Conservation (phyloP, 2,329 filamentous ascomycete species). For the Penicillium sp. region DNA sequence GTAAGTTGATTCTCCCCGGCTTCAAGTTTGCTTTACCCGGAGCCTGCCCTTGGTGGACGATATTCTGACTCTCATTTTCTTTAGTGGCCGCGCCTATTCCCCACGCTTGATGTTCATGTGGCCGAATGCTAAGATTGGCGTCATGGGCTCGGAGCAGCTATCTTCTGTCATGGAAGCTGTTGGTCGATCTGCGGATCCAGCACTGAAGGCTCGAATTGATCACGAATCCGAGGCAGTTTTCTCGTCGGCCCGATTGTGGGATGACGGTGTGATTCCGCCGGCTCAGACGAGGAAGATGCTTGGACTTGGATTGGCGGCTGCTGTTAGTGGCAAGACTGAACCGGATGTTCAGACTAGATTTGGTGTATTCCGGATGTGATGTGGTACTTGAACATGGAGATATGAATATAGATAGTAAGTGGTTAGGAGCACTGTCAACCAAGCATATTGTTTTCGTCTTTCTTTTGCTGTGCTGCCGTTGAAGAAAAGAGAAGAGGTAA, state of each 20-base stretch:
- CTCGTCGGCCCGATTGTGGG: slow-evolving; percentile 88
- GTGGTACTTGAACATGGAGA: neutral
- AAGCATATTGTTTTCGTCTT: slow-evolving; percentile 6
- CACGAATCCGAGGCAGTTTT: slow-evolving; percentile 86
- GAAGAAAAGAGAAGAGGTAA: neutral
- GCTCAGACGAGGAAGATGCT: slow-evolving; percentile 75
- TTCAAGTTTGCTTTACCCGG: neutral
- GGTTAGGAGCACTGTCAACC: slow-evolving; percentile 11
- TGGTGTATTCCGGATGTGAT: slow-evolving; percentile 81
- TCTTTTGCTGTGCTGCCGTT: neutral
- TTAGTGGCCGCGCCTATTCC: slow-evolving; percentile 83
- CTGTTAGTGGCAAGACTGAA: slow-evolving; percentile 69
- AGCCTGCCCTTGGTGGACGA: neutral
- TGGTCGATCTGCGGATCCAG: slow-evolving; percentile 78
- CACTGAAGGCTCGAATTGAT: slow-evolving; percentile 82
- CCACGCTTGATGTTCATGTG: slow-evolving; percentile 94
- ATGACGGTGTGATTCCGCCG: slow-evolving; percentile 80
- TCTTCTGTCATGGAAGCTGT: slow-evolving; percentile 94
- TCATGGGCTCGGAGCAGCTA: slow-evolving; percentile 95
- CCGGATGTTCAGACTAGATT: slow-evolving; percentile 66
- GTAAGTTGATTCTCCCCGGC: slow-evolving; percentile 44
- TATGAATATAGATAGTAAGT: slow-evolving; percentile 6
- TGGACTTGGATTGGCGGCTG: slow-evolving; percentile 72
- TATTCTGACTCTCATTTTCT: slow-evolving; percentile 5
- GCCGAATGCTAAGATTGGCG: slow-evolving; percentile 94